These are phyloP conservation scores for Apiospora rasikravindrae DNA, from an alignment of 2,329 filamentous ascomycete genomes.

Conservation along the genomic window DNA sequence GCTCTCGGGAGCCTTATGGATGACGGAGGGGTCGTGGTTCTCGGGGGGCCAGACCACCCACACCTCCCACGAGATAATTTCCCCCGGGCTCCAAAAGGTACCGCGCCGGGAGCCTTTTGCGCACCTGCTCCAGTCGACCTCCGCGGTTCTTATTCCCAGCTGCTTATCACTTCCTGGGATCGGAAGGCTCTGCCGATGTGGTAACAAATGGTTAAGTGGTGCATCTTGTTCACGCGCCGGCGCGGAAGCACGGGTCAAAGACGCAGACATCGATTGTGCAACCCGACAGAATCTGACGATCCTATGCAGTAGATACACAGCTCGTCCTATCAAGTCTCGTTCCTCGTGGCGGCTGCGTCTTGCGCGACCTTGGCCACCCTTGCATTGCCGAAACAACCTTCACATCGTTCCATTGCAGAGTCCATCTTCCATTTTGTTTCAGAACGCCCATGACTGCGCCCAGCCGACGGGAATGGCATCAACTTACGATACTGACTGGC, in stretches of 20 bases:
- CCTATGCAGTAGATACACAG: not conserved
- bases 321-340: not conserved
- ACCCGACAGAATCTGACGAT: not conserved
- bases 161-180: not conserved
- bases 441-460: not conserved
- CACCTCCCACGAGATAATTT: not conserved
- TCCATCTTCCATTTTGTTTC: not conserved
- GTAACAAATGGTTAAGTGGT: not conserved
- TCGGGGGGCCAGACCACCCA: not conserved
- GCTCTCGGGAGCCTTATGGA: not conserved
- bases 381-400: slow-evolving; percentile 1
- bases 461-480: not conserved
- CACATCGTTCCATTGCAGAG: not conserved
- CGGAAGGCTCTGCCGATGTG: slow-evolving; percentile 4
- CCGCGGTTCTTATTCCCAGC: not conserved
- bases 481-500: not conserved
- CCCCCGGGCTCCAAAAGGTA: not conserved
- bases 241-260: not conserved
- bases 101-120: not conserved
- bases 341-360: not conserved
- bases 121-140: not conserved
- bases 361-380: not conserved
- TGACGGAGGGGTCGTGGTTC: not conserved
- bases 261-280: not conserved
- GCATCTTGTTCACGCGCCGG: not conserved